These are phyloP conservation scores for Calonectria naviculata DNA, from an alignment of 2,329 filamentous ascomycete genomes.

Conservation along the genomic window DNA sequence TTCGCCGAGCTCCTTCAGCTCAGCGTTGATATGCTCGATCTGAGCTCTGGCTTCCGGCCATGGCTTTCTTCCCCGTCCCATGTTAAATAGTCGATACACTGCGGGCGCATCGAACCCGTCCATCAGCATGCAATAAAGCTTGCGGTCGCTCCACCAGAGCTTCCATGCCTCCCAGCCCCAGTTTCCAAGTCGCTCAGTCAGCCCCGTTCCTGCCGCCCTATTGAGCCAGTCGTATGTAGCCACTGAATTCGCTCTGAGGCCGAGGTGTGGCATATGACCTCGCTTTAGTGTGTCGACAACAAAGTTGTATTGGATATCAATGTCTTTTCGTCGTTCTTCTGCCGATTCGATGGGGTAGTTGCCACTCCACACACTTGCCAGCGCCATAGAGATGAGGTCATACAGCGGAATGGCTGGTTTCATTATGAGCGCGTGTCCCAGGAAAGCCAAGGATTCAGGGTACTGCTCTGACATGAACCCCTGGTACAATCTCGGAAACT, in stretches of 20 bases:
- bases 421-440: slow-evolving; percentile 40
- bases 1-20: slow-evolving; percentile 31
- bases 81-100: slow-evolving; percentile 55
- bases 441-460: slow-evolving; percentile 44
- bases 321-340: slow-evolving; percentile 39
- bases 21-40: slow-evolving; percentile 43
- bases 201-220: slow-evolving; percentile 53
- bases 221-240: slow-evolving; percentile 51
- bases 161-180: slow-evolving; percentile 54
- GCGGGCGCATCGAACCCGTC: slow-evolving; percentile 51
- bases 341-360: slow-evolving; percentile 30
- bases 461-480: slow-evolving; percentile 47
- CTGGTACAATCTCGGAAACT: slow-evolving; percentile 44
- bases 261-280: slow-evolving; percentile 40
- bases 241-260: slow-evolving; percentile 33
- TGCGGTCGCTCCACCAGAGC: slow-evolving; percentile 54
- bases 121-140: slow-evolving; percentile 53
- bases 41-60: slow-evolving; percentile 51
- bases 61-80: slow-evolving; percentile 48
- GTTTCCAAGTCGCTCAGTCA: slow-evolving; percentile 50
- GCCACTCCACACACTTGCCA: slow-evolving; percentile 43
- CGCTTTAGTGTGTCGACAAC: slow-evolving; percentile 32
- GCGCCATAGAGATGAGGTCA: slow-evolving; percentile 45
- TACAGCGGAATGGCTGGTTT: slow-evolving; percentile 42
- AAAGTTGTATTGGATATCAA: slow-evolving; percentile 42